These are phyloP conservation scores for Telfairia occidentalis DNA, from an alignment of 331 rosid species.

Conservation along the genomic window DNA sequence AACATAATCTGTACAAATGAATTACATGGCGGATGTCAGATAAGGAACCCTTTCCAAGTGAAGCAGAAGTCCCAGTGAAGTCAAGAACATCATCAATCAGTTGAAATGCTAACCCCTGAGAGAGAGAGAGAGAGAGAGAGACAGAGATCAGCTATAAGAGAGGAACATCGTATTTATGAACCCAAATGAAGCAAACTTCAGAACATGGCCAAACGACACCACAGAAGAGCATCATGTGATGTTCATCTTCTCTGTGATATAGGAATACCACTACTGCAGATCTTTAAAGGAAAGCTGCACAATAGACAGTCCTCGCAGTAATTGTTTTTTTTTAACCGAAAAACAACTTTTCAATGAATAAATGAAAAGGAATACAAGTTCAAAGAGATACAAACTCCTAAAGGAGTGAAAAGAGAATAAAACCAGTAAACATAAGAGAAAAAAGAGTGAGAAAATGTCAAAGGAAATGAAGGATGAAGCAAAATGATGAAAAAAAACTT, in stretches of 20 bases:
- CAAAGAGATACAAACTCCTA: too few relatives aligned
- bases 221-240: neutral
- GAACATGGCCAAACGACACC: neutral
- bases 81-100: constrained; percentile 90
- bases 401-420: too few relatives aligned
- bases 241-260: neutral
- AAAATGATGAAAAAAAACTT: too few relatives aligned
- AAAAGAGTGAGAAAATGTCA: too few relatives aligned
- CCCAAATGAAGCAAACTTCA: neutral
- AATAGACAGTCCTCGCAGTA: neutral
- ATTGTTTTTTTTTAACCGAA: too few relatives aligned
- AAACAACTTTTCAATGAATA: too few relatives aligned
- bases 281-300: neutral
- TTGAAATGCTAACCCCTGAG: constrained; percentile 89
- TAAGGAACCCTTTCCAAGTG: constrained; percentile 93
- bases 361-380: too few relatives aligned
- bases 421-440: too few relatives aligned
- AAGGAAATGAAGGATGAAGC: too few relatives aligned
- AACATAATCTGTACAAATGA: neutral
- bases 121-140: neutral
- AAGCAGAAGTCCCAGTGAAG: constrained; percentile 83
- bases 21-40: constrained; percentile 87
- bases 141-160: neutral
- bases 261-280: neutral
- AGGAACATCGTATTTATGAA: neutral